These are phyloP conservation scores for Vitis rupestris DNA, from an alignment of 164 flowering plant species.

Conservation along the genomic window DNA sequence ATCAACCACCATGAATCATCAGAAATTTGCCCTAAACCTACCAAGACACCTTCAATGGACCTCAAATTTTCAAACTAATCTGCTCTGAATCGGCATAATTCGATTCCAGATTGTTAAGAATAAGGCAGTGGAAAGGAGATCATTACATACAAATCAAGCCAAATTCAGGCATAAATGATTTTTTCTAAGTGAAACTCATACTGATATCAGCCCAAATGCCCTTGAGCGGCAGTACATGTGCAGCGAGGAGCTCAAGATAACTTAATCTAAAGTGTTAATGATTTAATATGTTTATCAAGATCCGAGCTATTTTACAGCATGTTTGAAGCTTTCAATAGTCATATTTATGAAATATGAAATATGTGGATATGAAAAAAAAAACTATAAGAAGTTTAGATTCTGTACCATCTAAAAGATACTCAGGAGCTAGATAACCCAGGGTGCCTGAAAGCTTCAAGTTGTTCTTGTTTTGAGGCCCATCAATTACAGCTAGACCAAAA, in stretches of 20 bases:
- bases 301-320: neutral
- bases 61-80: too few relatives aligned
- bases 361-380: neutral
- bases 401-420: slow-evolving; percentile 91
- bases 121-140: too few relatives aligned
- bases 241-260: neutral
- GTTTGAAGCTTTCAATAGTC: too few relatives aligned
- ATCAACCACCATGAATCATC: too few relatives aligned
- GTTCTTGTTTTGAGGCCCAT: slow-evolving; percentile 56
- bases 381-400: slow-evolving; percentile 5
- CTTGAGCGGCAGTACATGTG: neutral
- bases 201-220: neutral
- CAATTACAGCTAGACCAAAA: slow-evolving; percentile 82
- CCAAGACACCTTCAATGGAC: too few relatives aligned
- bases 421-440: slow-evolving; percentile 93
- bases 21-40: too few relatives aligned
- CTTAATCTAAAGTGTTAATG: neutral
- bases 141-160: too few relatives aligned
- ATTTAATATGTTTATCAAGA: neutral
- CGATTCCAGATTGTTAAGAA: too few relatives aligned
- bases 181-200: neutral
- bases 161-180: neutral
- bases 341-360: too few relatives aligned
- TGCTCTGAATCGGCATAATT: too few relatives aligned
- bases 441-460: slow-evolving; percentile 85